Base-by-base conservation (phyloP, 306 rosid species). In the Medicago truncatula region DNA sequence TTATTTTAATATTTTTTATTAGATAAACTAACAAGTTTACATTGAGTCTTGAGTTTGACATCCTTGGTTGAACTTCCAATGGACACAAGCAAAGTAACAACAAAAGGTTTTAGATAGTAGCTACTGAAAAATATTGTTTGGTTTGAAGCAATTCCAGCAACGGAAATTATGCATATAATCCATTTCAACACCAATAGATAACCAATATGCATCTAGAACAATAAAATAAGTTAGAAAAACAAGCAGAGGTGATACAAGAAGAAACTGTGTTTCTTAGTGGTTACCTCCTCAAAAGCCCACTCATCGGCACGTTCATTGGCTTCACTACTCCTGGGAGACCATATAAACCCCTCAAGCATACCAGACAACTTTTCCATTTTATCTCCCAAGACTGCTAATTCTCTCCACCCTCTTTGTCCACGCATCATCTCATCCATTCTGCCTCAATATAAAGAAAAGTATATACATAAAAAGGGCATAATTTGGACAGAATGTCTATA, bases 351-450 rank as follows among this genome's bases (percentile, higher is more conserved):
- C 81, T 88, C 93, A 69, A 92, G 86, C 89, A 92, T 83, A 76
- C 93, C 93, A 74, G 93, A 90, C 40, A 87, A 79, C 86, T 86
- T 92, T 77, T 92, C 93, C 60, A 90, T 81, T 78, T 90, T 92
- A 75, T 92, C 97, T 75, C 97, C 99, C 87, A 92, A 82, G 80
- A 89, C 80, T 4, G 97, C 93, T 78, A 92, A 82, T 85, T 95
- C 99, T 81, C 97, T 92, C 99, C 97, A 89, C 52, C 99, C 99
- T 84, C 96, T 86, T 86, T 95, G 97, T 54, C 97, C 96, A 16
- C 89, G 80, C 97, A 95, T 95, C 99, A 95, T 92, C 78, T 92
- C 97, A 86, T 92, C 99, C 97, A 95, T 92, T 87, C 99, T 95
- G 88, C 76, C 78, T 52, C 77, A 77, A 76, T 70, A 44, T 61